Percentiles rank a stretch among this genome's conserved stretches.
These are phyloP conservation scores for Xerophyta viscosa DNA, from an alignment of 106 monocot species.

Conservation along the genomic window DNA sequence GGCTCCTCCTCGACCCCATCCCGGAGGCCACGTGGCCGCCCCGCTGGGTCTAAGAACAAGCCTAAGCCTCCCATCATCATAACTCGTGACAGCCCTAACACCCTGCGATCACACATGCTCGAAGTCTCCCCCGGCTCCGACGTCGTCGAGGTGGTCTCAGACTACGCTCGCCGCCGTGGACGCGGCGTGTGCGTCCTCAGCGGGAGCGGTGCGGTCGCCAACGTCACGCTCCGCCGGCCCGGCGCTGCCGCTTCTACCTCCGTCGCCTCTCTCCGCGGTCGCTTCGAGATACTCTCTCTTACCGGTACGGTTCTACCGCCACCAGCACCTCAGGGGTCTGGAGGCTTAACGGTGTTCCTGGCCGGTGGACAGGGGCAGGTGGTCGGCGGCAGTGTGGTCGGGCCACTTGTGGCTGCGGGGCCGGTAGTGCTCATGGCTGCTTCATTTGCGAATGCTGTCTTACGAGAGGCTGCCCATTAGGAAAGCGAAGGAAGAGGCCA, in stretches of 20 bases:
- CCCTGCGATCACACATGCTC: constrained; percentile 56
- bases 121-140: constrained; percentile 53
- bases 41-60: constrained; percentile 36
- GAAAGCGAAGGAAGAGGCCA: constrained; percentile 28
- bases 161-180: constrained; percentile 54
- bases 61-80: constrained; percentile 31
- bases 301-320: constrained; percentile 67
- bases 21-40: constrained; percentile 48
- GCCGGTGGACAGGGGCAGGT: constrained; percentile 55
- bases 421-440: constrained; percentile 57
- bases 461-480: constrained; percentile 61
- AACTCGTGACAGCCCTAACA: constrained; percentile 33
- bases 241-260: constrained; percentile 31
- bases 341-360: constrained; percentile 50
- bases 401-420: constrained; percentile 45
- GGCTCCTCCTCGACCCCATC: constrained; percentile 14
- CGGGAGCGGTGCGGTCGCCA: constrained; percentile 44
- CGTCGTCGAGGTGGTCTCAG: constrained; percentile 41
- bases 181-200: constrained; percentile 55
- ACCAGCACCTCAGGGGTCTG: constrained; percentile 56
- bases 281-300: constrained; percentile 59
- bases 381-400: constrained; percentile 59
- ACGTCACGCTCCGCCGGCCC: constrained; percentile 53
- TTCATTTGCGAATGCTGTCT: constrained; percentile 56
- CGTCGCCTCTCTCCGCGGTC: constrained; percentile 47